Percentiles rank a stretch among this genome's conserved stretches.
phyloP scores from a whole-genome alignment of 495 filamentous ascomycete genomes.

The Trichocladium antarcticum region DNA sequence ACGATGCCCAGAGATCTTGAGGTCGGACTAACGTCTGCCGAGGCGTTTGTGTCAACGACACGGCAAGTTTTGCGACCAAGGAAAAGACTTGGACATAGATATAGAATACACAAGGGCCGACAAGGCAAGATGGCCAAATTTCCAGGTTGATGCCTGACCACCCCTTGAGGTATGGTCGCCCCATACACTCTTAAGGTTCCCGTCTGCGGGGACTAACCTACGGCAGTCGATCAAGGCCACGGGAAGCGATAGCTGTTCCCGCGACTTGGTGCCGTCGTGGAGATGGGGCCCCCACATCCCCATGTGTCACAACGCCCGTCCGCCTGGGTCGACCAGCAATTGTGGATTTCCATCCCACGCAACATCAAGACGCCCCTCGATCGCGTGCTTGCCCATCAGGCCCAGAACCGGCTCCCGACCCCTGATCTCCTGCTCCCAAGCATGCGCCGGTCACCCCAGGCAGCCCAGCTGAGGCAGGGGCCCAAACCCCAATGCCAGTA shows the following conservation, averaged over 20 bases:
- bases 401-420: constrained; percentile 2
- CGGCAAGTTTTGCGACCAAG: neutral
- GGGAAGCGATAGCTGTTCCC: no score
- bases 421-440: neutral
- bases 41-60: constrained; percentile 6
- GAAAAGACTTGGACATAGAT: no score
- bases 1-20: constrained; percentile 15
- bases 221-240: no score
- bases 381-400: constrained; percentile 8
- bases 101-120: no score
- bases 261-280: neutral
- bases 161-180: neutral
- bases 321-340: constrained; percentile 3
- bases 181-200: neutral
- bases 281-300: constrained; percentile 3
- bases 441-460: neutral
- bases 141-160: neutral
- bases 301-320: constrained; percentile 21
- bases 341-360: constrained; percentile 6
- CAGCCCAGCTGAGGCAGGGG: constrained; percentile 1
- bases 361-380: neutral
- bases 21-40: constrained; percentile 9
- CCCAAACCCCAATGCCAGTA: neutral
- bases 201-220: neutral
- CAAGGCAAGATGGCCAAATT: neutral